Base-by-base conservation (phyloP, 345 rosid genomes). In the Viola odorata region DNA sequence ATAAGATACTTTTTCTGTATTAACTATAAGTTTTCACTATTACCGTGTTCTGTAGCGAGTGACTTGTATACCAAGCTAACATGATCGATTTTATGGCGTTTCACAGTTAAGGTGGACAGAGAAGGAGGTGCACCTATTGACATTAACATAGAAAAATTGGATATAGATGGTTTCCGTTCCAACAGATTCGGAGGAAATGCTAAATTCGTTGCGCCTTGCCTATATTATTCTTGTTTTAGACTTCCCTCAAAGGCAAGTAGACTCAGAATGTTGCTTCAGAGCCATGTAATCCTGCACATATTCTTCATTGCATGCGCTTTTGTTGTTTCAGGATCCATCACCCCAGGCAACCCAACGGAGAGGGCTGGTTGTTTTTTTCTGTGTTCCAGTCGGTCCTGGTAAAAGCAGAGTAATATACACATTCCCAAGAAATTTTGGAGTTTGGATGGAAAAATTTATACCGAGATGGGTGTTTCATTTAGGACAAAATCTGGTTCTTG, bases 381-480 rank as follows among this genome's bases (percentile, higher is more conserved):
- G 98, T 65, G 67, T 86, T 63, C 96, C 96, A 1, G 96, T 91
- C 37, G 75, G 91, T 41, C 95, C 96, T 0, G 90, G 98, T 65
- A 70, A 72, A 53, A 91, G 96, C 64, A 86, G 96, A 79, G 62
- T 88, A 63, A 83, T 91, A 69, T 91, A 85, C 78, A 50, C 80
- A 45, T 91, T 88, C 72, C 96, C 91, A 0, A 85, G 91, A 65
- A 80, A 91, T n/a, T 85, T 85, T 57, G 88, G 81, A 5, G 37
- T 81, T 57, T 70, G 82, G 84, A 75, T 88, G 13, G 91, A 88
- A 55, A 81, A 67, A 75, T 63, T 91, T 57, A 63, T 91, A 52
- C 98, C 98, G 4, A 76, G 95, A 67, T 91, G 98, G 98, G 60
- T 88, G 67, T 91, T 86, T 68, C 98, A 88, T 49, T 59, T 83